Conservation (phyloP, 345 rosid genomes). For the Euphorbia peplus region DNA sequence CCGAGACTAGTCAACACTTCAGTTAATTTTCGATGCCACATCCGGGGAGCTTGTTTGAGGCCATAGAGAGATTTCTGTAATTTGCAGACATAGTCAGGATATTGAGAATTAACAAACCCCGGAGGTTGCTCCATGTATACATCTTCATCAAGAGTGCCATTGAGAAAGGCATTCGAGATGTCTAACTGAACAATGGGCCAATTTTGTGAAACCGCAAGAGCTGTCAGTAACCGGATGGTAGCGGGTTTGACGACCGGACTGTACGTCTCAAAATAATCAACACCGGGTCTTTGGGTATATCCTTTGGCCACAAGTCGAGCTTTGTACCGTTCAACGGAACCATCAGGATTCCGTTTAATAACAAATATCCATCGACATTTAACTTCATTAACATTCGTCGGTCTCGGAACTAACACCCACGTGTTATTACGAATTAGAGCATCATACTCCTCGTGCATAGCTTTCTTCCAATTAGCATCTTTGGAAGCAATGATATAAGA, state of each 20-base stretch:
- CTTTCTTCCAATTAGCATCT: not conserved
- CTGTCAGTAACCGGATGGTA: not conserved
- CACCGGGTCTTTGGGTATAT: no score
- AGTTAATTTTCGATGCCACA: not conserved
- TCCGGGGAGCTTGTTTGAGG: not conserved
- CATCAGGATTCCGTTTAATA: not conserved
- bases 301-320: not conserved
- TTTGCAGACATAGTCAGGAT: not conserved
- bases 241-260: no score
- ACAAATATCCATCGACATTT: not conserved
- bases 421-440: not conserved
- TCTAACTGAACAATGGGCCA: no score
- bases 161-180: no score
- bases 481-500: not conserved
- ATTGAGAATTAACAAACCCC: no score
- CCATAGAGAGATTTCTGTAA: not conserved
- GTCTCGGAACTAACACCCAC: not conserved
- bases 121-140: no score
- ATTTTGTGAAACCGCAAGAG: not conserved
- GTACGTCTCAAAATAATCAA: no score
- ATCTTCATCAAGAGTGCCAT: no score
- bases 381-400: no score
- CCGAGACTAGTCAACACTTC: no score
- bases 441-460: no score
- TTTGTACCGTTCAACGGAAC: not conserved